Percentiles rank a stretch among this genome's conserved stretches.
These are phyloP conservation scores for Thermothelomyces thermophilus DNA, from an alignment of 2,329 filamentous ascomycete species.

Conservation along the genomic window DNA sequence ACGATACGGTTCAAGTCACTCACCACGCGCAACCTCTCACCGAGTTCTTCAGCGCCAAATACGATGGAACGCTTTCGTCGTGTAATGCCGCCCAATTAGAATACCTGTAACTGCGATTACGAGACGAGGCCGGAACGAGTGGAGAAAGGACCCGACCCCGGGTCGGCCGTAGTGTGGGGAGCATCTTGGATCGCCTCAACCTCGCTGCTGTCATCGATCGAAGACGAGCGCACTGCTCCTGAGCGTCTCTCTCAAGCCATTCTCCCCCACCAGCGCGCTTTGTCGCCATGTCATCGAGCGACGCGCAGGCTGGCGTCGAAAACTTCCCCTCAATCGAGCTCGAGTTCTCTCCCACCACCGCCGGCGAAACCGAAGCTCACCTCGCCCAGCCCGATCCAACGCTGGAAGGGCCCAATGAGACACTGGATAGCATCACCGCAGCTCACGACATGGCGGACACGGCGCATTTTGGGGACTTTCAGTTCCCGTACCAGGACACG, in stretches of 20 bases:
- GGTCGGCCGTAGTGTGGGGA: slow-evolving; percentile 15
- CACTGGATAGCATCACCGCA: slow-evolving; percentile 28
- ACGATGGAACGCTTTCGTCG: slow-evolving; percentile 9
- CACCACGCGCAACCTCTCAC: background rate
- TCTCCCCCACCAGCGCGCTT: slow-evolving; percentile 11
- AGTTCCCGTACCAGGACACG: slow-evolving; percentile 43
- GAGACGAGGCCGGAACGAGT: slow-evolving; percentile 18
- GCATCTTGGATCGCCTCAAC: slow-evolving; percentile 18
- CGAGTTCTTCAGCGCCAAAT: background rate
- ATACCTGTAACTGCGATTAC: background rate
- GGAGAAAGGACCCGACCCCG: slow-evolving; percentile 15
- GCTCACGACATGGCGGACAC: slow-evolving; percentile 37
- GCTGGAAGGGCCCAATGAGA: slow-evolving; percentile 32
- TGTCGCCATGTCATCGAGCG: slow-evolving; percentile 38
- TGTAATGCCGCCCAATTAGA: slow-evolving; percentile 4
- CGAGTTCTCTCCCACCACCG: slow-evolving; percentile 30
- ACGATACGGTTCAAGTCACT: no score
- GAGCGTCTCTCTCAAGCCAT: background rate
- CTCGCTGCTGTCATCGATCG: slow-evolving; percentile 19
- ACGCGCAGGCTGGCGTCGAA: slow-evolving; percentile 29
- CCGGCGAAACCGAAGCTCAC: slow-evolving; percentile 28
- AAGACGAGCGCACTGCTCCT: background rate
- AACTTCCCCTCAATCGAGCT: slow-evolving; percentile 31
- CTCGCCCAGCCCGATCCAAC: slow-evolving; percentile 31
- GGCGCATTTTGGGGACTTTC: slow-evolving; percentile 47